Percentiles rank a stretch among this genome's conserved stretches.
Evolutionary conservation across 2,329 filamentous ascomycete species (phyloP).

Genomic region (Thyridium curvatum): DNA sequence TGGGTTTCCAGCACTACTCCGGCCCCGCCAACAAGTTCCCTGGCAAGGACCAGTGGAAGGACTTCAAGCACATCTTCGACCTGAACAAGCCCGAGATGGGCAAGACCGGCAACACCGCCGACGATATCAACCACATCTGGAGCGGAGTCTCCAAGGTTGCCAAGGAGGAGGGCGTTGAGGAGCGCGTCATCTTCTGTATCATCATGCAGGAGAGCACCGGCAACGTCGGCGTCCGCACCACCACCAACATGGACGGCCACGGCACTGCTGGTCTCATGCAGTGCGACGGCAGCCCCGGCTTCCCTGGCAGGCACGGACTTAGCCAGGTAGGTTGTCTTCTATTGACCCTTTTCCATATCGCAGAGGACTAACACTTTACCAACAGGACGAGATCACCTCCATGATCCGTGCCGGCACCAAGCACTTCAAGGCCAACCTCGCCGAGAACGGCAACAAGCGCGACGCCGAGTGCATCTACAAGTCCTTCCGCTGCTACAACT

Average conservation of each 20-base stretch:
- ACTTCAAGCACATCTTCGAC: slow-evolving; percentile 26
- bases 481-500: slow-evolving; percentile 32
- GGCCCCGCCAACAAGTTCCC: slow-evolving; percentile 22
- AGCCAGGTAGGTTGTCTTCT: slow-evolving; percentile 20
- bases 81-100: slow-evolving; percentile 23
- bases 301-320: slow-evolving; percentile 21
- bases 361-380: too few relatives aligned
- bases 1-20: slow-evolving; percentile 6
- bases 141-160: slow-evolving; percentile 21
- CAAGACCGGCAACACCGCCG: slow-evolving; percentile 19
- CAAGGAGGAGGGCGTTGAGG: slow-evolving; percentile 23
- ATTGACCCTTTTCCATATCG: not conserved
- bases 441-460: slow-evolving; percentile 18
- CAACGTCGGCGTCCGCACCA: slow-evolving; percentile 27
- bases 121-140: slow-evolving; percentile 25
- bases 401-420: slow-evolving; percentile 21
- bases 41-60: slow-evolving; percentile 20
- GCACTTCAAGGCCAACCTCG: slow-evolving; percentile 17
- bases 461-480: slow-evolving; percentile 26
- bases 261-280: slow-evolving; percentile 32
- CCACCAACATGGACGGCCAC: slow-evolving; percentile 23
- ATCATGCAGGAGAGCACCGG: slow-evolving; percentile 35
- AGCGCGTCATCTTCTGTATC: slow-evolving; percentile 29
- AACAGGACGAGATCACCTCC: slow-evolving; percentile 22
- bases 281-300: slow-evolving; percentile 24